Percentiles rank a stretch among this genome's conserved stretches.
phyloP scores from a whole-genome alignment of 768 basidiomycete genomes.

The Pleurotus citrinopileatus region DNA sequence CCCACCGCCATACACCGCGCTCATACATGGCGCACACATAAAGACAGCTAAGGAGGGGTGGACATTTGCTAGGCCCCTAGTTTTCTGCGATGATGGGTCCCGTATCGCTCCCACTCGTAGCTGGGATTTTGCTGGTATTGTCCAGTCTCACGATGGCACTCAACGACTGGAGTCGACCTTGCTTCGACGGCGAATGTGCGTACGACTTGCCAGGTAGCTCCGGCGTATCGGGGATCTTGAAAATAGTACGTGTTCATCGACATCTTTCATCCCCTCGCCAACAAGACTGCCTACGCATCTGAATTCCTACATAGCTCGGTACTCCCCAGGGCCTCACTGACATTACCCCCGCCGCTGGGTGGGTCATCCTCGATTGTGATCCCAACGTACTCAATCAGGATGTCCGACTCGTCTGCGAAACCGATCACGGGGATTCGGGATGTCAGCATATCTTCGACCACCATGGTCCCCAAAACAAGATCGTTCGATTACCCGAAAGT shows the following conservation, averaged over 20 bases:
- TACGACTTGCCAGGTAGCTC: slow-evolving; percentile 15
- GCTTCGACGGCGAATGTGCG: slow-evolving; percentile 20
- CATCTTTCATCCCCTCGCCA: not conserved
- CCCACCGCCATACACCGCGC: too few species aligned
- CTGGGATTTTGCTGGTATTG: too few species aligned
- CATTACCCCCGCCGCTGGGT: slow-evolving; percentile 6
- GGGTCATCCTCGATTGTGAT: slow-evolving; percentile 4
- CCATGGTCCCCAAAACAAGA: slow-evolving; percentile 40
- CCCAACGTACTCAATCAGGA: not conserved
- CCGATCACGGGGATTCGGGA: slow-evolving; percentile 15
- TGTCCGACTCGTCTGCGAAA: not conserved
- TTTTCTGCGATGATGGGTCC: too few species aligned
- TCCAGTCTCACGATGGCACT: too few species aligned
- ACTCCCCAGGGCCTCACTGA: not conserved
- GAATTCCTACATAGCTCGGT: not conserved
- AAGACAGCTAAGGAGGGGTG: too few species aligned
- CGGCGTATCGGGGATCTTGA: not conserved
- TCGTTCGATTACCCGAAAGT: slow-evolving; percentile 50
- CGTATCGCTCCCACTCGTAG: too few species aligned
- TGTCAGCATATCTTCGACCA: slow-evolving; percentile 39
- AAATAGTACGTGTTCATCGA: not conserved
- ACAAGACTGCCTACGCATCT: not conserved
- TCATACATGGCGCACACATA: too few species aligned
- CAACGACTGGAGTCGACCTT: slow-evolving; percentile 23
- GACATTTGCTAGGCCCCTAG: too few species aligned